Conservation (phyloP, 306 rosid genomes). For the Cicer judaicum region DNA sequence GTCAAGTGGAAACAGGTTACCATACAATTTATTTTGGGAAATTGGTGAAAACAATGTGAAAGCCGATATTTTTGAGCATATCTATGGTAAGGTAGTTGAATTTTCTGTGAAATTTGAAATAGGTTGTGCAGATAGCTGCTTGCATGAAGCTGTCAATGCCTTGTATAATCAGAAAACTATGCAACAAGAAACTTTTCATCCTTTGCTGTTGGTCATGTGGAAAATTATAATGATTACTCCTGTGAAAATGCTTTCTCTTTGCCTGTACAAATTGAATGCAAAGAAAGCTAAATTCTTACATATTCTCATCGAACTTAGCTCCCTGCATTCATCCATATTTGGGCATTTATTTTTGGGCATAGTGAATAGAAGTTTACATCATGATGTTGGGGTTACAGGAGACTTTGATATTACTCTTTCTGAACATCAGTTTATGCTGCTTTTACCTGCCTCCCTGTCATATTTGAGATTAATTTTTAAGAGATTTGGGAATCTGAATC, state of each 20-base stretch:
- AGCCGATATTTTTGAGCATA: slow-evolving; percentile 61
- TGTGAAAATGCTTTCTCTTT: slow-evolving; percentile 59
- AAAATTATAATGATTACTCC: slow-evolving; percentile 68
- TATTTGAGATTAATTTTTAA: slow-evolving; percentile 57
- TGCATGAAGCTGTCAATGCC: slow-evolving; percentile 71
- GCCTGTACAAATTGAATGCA: slow-evolving; percentile 54
- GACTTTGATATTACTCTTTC: slow-evolving; percentile 51
- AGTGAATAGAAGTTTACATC: slow-evolving; percentile 50
- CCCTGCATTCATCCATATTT: slow-evolving; percentile 74
- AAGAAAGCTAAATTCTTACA: slow-evolving; percentile 68
- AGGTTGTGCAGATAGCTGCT: slow-evolving; percentile 69
- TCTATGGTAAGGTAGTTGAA: slow-evolving; percentile 56
- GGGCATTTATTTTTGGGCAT: slow-evolving; percentile 66
- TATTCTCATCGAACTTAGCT: slow-evolving; percentile 70
- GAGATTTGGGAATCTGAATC: slow-evolving; percentile 57
- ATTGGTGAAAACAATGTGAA: slow-evolving; percentile 51
- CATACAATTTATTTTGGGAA: slow-evolving; percentile 67
- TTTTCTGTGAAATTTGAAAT: slow-evolving; percentile 53
- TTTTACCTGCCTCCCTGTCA: slow-evolving; percentile 71
- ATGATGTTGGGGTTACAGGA: slow-evolving; percentile 43
- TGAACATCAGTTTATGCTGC: slow-evolving; percentile 70
- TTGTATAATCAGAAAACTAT: slow-evolving; percentile 56
- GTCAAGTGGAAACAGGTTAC: slow-evolving; percentile 51
- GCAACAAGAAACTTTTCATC: slow-evolving; percentile 59
- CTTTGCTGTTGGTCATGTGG: slow-evolving; percentile 58